Evolutionary conservation across 108 stramenopile species (phyloP).

Genomic region (Stephanodiscus triporus): DNA sequence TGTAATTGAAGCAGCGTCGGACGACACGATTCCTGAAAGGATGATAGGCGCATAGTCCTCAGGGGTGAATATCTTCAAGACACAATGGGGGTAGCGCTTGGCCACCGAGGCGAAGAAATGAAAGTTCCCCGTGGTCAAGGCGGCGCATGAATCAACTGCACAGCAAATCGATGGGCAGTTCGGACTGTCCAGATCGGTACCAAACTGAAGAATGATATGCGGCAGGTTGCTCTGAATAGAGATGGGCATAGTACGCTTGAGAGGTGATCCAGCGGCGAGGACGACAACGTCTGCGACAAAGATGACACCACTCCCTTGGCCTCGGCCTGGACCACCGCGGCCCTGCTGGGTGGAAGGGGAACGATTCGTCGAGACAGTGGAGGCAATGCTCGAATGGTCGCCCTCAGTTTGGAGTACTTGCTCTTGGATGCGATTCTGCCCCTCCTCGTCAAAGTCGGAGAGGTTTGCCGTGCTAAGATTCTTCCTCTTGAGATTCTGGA

Average conservation of each 20-base stretch:
- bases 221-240: too few relatives aligned
- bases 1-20: background rate
- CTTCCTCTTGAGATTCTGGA: too few relatives aligned
- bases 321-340: conserved; percentile 34
- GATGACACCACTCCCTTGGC: background rate
- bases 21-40: conserved; percentile 2
- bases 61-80: background rate
- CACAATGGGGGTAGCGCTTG: background rate
- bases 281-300: too few relatives aligned
- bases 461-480: too few relatives aligned
- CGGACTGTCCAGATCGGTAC: too few relatives aligned
- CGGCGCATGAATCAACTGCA: conserved; percentile 7
- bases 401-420: too few relatives aligned
- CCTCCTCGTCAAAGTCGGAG: background rate
- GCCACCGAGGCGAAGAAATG: background rate
- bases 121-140: background rate
- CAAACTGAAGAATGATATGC: too few relatives aligned
- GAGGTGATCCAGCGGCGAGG: too few relatives aligned
- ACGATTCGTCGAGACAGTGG: too few relatives aligned
- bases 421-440: too few relatives aligned
- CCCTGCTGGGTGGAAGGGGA: background rate
- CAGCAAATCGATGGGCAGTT: background rate
- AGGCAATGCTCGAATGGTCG: too few relatives aligned
- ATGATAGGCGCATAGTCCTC: conserved; percentile 6
- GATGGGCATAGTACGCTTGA: too few relatives aligned